Evolutionary conservation across 2,329 filamentous ascomycete genomes (phyloP).

Genomic region (Leptographium procerum): DNA sequence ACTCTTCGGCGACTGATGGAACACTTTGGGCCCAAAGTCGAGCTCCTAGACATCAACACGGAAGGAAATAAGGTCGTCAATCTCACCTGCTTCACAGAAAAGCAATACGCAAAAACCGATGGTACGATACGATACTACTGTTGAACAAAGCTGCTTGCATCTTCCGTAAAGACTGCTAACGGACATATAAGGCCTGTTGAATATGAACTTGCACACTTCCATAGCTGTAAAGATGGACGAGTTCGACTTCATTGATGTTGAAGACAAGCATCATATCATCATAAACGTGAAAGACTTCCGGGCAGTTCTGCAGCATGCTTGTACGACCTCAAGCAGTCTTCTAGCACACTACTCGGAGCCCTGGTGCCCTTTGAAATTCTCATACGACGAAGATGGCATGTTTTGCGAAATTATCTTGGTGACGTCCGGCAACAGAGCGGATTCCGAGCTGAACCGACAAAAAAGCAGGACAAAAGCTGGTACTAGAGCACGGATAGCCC

Average conservation of each 20-base stretch:
- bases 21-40: slow-evolving; percentile 69
- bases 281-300: slow-evolving; percentile 78
- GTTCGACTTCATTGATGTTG: slow-evolving; percentile 63
- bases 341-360: slow-evolving; percentile 61
- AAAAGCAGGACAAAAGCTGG: background rate
- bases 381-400: slow-evolving; percentile 57
- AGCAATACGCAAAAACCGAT: slow-evolving; percentile 54
- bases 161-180: background rate
- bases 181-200: slow-evolving; percentile 46
- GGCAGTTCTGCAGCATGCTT: slow-evolving; percentile 65
- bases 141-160: too few species aligned
- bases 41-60: slow-evolving; percentile 68
- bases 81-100: slow-evolving; percentile 74
- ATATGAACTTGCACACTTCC: slow-evolving; percentile 70
- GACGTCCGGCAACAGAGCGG: slow-evolving; percentile 58
- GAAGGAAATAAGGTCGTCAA: slow-evolving; percentile 61
- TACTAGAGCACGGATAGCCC: background rate
- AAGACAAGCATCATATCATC: slow-evolving; percentile 66
- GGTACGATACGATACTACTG: slow-evolving; percentile 23
- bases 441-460: slow-evolving; percentile 22
- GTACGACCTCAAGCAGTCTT: slow-evolving; percentile 54
- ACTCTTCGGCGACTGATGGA: slow-evolving; percentile 66
- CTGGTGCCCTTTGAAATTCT: slow-evolving; percentile 59
- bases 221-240: slow-evolving; percentile 67
- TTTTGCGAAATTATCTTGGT: slow-evolving; percentile 70